Evolutionary conservation across 345 rosid genomes (phyloP), one percentile per base, ranked within the genome.

Genomic region (Bruguiera gymnorhiza): DNA sequence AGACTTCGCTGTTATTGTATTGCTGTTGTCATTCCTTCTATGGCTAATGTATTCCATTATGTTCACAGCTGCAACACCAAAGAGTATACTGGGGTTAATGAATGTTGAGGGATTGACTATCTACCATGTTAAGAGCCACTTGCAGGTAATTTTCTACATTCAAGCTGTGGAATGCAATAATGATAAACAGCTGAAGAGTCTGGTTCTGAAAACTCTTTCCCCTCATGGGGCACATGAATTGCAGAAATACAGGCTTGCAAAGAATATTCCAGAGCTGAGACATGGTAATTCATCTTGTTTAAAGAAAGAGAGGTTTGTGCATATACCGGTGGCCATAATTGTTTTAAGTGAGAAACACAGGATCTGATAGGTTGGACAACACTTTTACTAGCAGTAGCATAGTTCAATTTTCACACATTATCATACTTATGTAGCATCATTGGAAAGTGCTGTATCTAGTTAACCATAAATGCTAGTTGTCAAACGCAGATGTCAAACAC

Each of bases 71-170:
- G 84, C 84, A 19, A 77, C 84, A 18, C 84, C 81, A 11, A 81
- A 78, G 75, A 73, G 62, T 20, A 75, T 81, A 57, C 24, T 75
- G 69, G 75, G 65, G 43, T 62, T 75, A 8, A 81, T 81, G 84
- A 72, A 81, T 37, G 81, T 78, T 36, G 11, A 71, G 23, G 81
- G 78, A 54, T 62, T 81, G 50, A 75, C 16, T 36, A 75, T 81
- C 65, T 57, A 72, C 37, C 84, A 81, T 51, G 81, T 81, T 34
- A 77, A 81, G 68, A 77, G 81, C 77, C 79, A 77, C 56, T 81
- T 77, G 77, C 81, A 81, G 79, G 84, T 74, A 34, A 51, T 19
- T 64, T 60, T 60, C 60, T 31, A 34, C 39, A 9, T n/a, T 68
- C 39, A 6, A 6, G 39, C 39, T 36, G 39, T 36, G 8, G 39